Base-by-base conservation (phyloP, 2,329 filamentous ascomycete species). In the Pezicula rhizophila region DNA sequence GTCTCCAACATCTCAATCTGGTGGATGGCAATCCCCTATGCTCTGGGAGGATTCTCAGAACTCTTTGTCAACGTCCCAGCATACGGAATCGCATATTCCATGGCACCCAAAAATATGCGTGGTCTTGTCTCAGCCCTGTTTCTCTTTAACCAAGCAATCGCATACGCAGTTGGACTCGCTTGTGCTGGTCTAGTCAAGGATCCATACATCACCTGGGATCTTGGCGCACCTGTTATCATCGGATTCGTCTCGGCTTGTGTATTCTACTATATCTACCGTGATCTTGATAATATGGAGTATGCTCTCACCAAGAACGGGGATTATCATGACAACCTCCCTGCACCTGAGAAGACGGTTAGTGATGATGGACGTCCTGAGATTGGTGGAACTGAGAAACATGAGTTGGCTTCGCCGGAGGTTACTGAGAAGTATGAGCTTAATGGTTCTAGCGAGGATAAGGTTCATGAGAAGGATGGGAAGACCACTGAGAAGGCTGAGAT, bases 1-100 rank as follows among this genome's bases (percentile, higher is more conserved):
- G 54, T 61, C 17, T 54, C 59, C 11, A 42, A 38, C 35, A 71
- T 77, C 49, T 75, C 70, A 40, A 73, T 76, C 37, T 77, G 82
- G 66, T 82, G 74, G 64, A 70, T 83, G 57, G 75, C 73, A 2
- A 66, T 79, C 8, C 67, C 70, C 8, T 78, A 73, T 53, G 73
- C 79, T 8, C 60, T 67, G 1, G 60, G 65, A 8, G 73, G 79
- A 33, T 66, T 85, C 38, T 67, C 69, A 2, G 69, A 70, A 43
- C 67, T 86, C 15, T 73, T 73, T 53, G 61, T 72, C 57, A 73
- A 73, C 58, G 71, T 73, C 2, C 70, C 70, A 1, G 73, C 72
- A 4, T 75, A 70, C 58, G 72, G 70, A 49, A 71, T 76, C 49
- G 73, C 74, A 2, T 77, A 75, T 60, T 69, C 72, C 2, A 68